A percentile compares a stretch with the other conserved stretches of the same genome.
Evolutionary conservation across 1,284 basidiomycete species (phyloP).

Genomic region (Apiotrichum laibachii): DNA sequence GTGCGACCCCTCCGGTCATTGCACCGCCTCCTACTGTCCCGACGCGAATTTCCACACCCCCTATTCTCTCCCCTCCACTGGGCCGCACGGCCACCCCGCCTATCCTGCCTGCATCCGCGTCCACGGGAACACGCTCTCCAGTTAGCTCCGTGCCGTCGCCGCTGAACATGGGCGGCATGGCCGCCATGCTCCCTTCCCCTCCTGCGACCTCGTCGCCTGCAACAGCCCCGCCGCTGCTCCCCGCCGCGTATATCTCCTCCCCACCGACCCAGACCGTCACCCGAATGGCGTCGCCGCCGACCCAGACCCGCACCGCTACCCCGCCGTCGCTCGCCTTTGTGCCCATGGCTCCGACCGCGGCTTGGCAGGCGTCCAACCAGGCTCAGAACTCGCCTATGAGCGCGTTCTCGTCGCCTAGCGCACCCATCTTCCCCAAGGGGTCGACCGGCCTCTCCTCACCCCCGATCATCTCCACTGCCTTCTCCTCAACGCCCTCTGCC

Average conservation of each 20-base stretch:
- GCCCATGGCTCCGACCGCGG: neutral
- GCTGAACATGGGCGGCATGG: slow-evolving; percentile 3
- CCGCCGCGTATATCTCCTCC: neutral
- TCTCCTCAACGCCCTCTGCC: neutral
- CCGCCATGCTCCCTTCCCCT: slow-evolving; percentile 15
- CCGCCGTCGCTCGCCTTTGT: neutral
- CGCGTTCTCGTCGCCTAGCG: neutral
- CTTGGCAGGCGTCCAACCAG: too few relatives aligned
- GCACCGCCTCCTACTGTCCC: neutral
- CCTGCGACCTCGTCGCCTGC: neutral
- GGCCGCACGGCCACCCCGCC: slow-evolving; percentile 1
- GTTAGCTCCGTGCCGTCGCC: too few relatives aligned
- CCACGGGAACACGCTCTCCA: neutral
- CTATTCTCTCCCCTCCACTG: neutral
- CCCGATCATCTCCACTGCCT: neutral
- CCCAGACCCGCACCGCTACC: neutral
- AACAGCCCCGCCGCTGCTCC: neutral
- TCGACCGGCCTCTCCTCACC: too few relatives aligned
- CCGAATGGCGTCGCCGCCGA: too few relatives aligned
- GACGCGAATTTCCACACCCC: slow-evolving; percentile 4
- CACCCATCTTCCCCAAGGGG: neutral
- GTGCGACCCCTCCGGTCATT: neutral
- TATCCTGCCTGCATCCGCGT: slow-evolving; percentile 1
- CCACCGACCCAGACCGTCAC: neutral
- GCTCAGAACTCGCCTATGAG: neutral